Evolutionary conservation across 495 filamentous ascomycete genomes (phyloP).

Genomic region (Penicillium fimorum): DNA sequence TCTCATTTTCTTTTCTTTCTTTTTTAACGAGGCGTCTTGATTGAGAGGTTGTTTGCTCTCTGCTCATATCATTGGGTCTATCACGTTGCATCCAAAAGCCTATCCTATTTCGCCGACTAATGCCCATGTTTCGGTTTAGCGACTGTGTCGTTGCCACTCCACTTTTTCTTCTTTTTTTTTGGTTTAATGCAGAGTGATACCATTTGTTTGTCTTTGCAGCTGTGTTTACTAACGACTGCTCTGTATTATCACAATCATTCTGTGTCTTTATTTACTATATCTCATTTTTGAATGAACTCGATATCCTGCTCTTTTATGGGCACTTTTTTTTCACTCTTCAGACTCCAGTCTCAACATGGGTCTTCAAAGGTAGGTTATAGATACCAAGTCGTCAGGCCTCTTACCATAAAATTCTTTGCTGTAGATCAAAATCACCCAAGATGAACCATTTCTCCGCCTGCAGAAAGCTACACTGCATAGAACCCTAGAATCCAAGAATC

Average conservation of each 20-base stretch:
- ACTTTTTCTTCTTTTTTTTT: slow-evolving; percentile 15
- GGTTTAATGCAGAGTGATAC: slow-evolving; percentile 41
- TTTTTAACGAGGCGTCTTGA: slow-evolving; percentile 29
- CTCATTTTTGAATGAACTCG: slow-evolving; percentile 13
- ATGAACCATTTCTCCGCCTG: not conserved
- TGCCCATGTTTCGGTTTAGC: slow-evolving; percentile 22
- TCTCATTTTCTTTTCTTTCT: slow-evolving; percentile 22
- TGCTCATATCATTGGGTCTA: slow-evolving; percentile 24
- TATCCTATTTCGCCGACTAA: slow-evolving; percentile 23
- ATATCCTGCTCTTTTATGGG: slow-evolving; percentile 9
- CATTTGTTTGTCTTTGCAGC: slow-evolving; percentile 33
- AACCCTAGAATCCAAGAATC: not conserved
- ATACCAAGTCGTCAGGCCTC: not conserved
- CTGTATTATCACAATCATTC: slow-evolving; percentile 27
- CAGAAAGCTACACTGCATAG: not conserved
- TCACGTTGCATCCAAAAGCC: slow-evolving; percentile 34
- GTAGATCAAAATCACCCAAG: slow-evolving; percentile 5
- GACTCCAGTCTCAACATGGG: not conserved
- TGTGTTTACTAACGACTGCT: slow-evolving; percentile 28
- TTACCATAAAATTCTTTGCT: not conserved
- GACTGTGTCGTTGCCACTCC: slow-evolving; percentile 21
- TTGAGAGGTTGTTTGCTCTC: slow-evolving; percentile 26
- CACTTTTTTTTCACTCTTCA: not conserved
- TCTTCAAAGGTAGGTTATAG: not conserved
- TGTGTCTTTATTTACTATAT: slow-evolving; percentile 9